Evolutionary conservation across 1,284 basidiomycete species (phyloP).

Genomic region (Trichosporon coremiiforme): DNA sequence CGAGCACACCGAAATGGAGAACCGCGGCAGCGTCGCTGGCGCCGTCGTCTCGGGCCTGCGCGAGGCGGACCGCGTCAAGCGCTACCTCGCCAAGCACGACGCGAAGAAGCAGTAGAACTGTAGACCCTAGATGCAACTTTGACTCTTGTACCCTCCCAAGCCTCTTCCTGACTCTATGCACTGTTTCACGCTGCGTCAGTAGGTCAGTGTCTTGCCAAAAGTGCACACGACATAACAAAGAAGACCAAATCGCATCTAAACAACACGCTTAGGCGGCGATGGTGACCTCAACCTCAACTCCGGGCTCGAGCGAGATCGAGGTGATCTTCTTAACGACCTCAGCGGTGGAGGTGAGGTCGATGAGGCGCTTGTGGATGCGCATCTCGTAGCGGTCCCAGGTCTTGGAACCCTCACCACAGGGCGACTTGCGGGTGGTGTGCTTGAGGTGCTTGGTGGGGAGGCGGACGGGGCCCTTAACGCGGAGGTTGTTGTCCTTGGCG

Average conservation of each 20-base stretch:
- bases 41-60: slow-evolving; percentile 57
- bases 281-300: slow-evolving; percentile 99
- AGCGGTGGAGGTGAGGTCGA: slow-evolving; percentile 97
- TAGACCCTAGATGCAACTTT: not conserved
- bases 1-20: slow-evolving; percentile 61
- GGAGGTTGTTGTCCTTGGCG: slow-evolving; percentile 99
- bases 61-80: slow-evolving; percentile 55
- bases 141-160: not conserved
- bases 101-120: slow-evolving; percentile 21
- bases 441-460: slow-evolving; percentile 98
- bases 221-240: not conserved
- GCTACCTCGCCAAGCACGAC: slow-evolving; percentile 35
- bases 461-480: slow-evolving; percentile 98
- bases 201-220: not conserved
- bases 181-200: not conserved
- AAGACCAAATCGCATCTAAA: slow-evolving; percentile 17
- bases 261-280: slow-evolving; percentile 65
- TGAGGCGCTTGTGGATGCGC: slow-evolving; percentile 99
- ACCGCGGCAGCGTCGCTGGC: slow-evolving; percentile 58
- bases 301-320: slow-evolving; percentile 96
- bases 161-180: no score
- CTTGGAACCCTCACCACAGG: slow-evolving; percentile 99
- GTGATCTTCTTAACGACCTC: slow-evolving; percentile 99
- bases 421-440: slow-evolving; percentile 98
- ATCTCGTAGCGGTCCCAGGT: slow-evolving; percentile 99